Base-by-base conservation (phyloP, 352 stramenopile genomes). In the Pythium rishiriense region DNA sequence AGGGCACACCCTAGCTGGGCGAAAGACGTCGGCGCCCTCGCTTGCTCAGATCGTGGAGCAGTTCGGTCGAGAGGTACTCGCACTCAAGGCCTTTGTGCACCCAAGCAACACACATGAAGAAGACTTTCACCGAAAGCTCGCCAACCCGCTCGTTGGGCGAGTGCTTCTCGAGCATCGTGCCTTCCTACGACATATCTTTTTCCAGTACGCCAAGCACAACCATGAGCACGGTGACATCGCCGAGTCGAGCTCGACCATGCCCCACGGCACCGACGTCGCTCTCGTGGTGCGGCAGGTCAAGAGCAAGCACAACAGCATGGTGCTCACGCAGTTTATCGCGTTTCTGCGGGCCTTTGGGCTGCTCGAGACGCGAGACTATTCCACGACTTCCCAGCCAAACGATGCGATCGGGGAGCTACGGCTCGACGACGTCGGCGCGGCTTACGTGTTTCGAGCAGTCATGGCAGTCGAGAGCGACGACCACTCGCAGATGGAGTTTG, bases 381-480 rank as follows among this genome's bases (percentile, higher is more conserved):
- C 26, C 25, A 31, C 14, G 4, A 50, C 17, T 2, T 0, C 3
- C 25, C 24, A 12, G 1, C n/a, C 14, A 1, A 4, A 1, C 37
- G 14, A 43, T 6, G 37, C 15, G 6, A 2, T 17, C n/a, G 25
- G 25, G 9, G 12, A 45, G 10, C 35, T 63, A 0, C 69, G 63
- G 25, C 33, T 85, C 24, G 14, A 68, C 31, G 45, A 69, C 0
- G 21, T 47, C n/a, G 70, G 63, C 15, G 78, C 72, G 1, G 66
- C 69, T 5, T 65, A 72, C 3, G 39, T 90, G 0, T 90, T 90
- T 51, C 64, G 57, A 7, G 68, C 70, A 0, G 75, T 79, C 17
- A 85, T 90, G 77, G 46, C 69, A 12, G 64, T 85, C 11, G 78
- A 87, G 24, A 85, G 83, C 47, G 70, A 74, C 45, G 81, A 87